A percentile compares a stretch with the other conserved stretches of the same genome.
Conservation (phyloP, 2,329 filamentous ascomycete genomes). For the Paecilomyces niveus region DNA sequence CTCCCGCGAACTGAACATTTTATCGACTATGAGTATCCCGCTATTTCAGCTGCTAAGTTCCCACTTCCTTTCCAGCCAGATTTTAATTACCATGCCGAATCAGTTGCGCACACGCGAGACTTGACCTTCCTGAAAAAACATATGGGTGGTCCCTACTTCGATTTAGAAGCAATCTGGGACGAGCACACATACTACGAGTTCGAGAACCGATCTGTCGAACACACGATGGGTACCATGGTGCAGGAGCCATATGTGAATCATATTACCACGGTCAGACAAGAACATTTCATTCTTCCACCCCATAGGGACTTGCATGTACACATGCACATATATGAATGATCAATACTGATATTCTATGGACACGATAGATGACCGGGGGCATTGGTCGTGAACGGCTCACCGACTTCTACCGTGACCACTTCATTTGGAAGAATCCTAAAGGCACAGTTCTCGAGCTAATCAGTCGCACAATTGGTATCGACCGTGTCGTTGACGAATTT, state of each 20-base stretch:
- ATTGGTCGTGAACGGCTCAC: slow-evolving; percentile 58
- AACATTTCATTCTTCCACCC: neutral
- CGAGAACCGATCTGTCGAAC: slow-evolving; percentile 57
- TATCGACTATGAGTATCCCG: no score
- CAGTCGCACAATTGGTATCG: slow-evolving; percentile 63
- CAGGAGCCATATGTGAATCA: slow-evolving; percentile 74
- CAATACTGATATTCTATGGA: neutral
- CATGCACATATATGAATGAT: no score
- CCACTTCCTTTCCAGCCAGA: no score
- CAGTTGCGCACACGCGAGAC: slow-evolving; percentile 52
- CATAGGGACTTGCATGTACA: neutral
- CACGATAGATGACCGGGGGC: slow-evolving; percentile 54
- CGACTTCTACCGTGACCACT: slow-evolving; percentile 64
- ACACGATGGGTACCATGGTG: slow-evolving; percentile 78
- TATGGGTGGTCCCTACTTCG: slow-evolving; percentile 60
- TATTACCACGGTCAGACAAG: slow-evolving; percentile 54
- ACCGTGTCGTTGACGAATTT: slow-evolving; percentile 67
- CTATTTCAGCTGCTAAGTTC: no score
- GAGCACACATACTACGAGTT: slow-evolving; percentile 71
- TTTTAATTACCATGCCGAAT: no score
- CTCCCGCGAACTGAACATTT: no score
- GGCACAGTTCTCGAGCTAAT: slow-evolving; percentile 63
- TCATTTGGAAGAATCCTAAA: slow-evolving; percentile 65
- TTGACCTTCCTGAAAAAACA: slow-evolving; percentile 58
- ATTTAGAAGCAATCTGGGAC: slow-evolving; percentile 72